Evolutionary conservation across 208 protist species (phyloP), one percentile per base, ranked within the genome.

Genomic region (Phytomonas sp.): DNA sequence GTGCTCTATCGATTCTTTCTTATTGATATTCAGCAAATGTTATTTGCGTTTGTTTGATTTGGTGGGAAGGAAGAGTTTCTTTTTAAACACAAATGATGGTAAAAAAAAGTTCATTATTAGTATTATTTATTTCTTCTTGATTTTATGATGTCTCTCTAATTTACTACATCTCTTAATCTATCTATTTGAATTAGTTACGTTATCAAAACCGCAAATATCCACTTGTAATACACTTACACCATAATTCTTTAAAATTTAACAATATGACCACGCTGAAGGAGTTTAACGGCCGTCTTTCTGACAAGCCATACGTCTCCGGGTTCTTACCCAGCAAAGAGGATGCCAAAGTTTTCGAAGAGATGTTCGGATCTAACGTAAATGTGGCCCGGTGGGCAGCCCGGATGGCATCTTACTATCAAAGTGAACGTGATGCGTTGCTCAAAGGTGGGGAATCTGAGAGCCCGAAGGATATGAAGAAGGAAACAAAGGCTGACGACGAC

Each of bases 321-420:
- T 94, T 81, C 79, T 74, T 73, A 60, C 83, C 89, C 56, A 96
- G 89, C 78, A 71, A 83, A 40, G 88, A 92, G 72, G 92, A 96
- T 80, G 87, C 89, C 40, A 80, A 80, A 42, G 81, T 86, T 75
- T 94, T 96, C 63, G 75, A 69, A 42, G 89, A 93, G 76, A 93
- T 94, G 89, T 94, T 94, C 72, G 89, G 87, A 66, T 76, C 71
- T 45, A 81, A 89, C 82, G 64, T 71, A 45, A 84, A 83, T 69
- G 88, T 93, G 60, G 80, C 89, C 72, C 82, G 93, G 79, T 96
- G 92, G 89, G 88, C 77, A 23, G 86, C 89, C 29, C 92, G 88
- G 75, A 96, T 96, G 89, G 89, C 89, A 2, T 88, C 92, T 45
- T 96, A 94, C 82, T 94, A 94, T 79, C 86, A 94, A 78, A 80